phyloP scores from a whole-genome alignment of 768 basidiomycete species.

The Trametes meyenii region DNA sequence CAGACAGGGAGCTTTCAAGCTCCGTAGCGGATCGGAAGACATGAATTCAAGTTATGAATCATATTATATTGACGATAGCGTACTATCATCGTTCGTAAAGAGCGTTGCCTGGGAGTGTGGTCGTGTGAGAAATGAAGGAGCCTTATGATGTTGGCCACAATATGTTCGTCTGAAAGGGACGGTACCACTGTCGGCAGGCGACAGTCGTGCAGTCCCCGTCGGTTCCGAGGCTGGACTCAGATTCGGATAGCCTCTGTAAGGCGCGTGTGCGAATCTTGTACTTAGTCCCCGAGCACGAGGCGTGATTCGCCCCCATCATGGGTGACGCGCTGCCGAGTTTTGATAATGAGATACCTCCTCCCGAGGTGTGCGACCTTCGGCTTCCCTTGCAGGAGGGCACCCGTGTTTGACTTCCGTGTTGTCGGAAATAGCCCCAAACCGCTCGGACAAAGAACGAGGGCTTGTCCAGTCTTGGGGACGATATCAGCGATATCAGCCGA shows the following conservation, averaged over 20 bases:
- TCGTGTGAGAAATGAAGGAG: no score
- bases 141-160: no score
- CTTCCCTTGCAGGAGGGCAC: neutral
- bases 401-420: conserved; percentile 1
- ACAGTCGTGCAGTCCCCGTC: no score
- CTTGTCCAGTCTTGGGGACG: conserved; percentile 61
- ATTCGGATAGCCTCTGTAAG: neutral
- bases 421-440: conserved; percentile 35
- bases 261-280: neutral
- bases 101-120: no score
- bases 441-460: conserved; percentile 68
- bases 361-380: conserved; percentile 27
- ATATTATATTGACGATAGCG: no score
- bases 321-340: conserved; percentile 25
- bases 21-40: no score
- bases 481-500: neutral
- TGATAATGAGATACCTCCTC: conserved; percentile 19
- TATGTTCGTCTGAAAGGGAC: no score
- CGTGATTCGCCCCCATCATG: conserved; percentile 24
- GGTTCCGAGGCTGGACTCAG: neutral
- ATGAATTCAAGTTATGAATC: no score
- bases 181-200: no score
- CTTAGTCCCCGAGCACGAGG: conserved; percentile 5
- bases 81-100: no score
- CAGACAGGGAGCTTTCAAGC: no score